These are phyloP conservation scores for Penicillium antarcticum DNA, from an alignment of 495 filamentous ascomycete genomes.

Conservation along the genomic window DNA sequence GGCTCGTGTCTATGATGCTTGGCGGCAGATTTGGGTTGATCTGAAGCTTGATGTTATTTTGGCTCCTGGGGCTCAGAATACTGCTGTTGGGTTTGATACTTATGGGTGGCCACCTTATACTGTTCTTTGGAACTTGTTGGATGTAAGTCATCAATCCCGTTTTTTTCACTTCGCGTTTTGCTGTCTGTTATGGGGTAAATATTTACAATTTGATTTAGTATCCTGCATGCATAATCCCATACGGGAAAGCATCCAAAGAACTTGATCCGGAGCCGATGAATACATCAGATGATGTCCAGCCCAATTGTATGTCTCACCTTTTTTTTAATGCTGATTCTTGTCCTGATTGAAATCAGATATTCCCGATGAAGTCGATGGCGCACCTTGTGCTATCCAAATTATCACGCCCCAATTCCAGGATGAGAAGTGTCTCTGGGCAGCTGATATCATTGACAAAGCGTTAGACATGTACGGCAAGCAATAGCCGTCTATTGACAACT, in stretches of 20 bases:
- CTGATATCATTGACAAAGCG: constrained; percentile 32
- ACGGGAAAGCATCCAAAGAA: constrained; percentile 27
- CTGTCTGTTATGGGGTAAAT: too few species aligned
- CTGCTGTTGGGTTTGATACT: constrained; percentile 45
- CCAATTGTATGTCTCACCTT: constrained; percentile 28
- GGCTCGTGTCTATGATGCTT: constrained; percentile 9
- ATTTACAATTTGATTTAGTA: constrained; percentile 18
- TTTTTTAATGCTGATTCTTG: background rate
- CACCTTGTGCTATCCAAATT: constrained; percentile 38
- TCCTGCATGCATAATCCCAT: constrained; percentile 34
- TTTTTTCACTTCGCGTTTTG: background rate
- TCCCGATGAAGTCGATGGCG: constrained; percentile 31
- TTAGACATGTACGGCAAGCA: background rate
- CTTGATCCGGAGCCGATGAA: constrained; percentile 32
- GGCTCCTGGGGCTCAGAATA: constrained; percentile 43
- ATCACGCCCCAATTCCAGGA: constrained; percentile 40
- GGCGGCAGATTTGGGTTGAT: constrained; percentile 24
- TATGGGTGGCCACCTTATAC: constrained; percentile 48
- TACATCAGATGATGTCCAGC: constrained; percentile 23
- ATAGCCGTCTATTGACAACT: background rate
- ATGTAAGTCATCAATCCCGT: constrained; percentile 41
- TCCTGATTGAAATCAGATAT: constrained; percentile 21
- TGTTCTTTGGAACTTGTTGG: constrained; percentile 46
- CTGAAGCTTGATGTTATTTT: constrained; percentile 44
- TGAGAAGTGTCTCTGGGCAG: constrained; percentile 36